Percentiles rank a stretch among this genome's conserved stretches.
Conservation (phyloP, 1,139 yeast species). For the Sugiyamaella novakii region DNA sequence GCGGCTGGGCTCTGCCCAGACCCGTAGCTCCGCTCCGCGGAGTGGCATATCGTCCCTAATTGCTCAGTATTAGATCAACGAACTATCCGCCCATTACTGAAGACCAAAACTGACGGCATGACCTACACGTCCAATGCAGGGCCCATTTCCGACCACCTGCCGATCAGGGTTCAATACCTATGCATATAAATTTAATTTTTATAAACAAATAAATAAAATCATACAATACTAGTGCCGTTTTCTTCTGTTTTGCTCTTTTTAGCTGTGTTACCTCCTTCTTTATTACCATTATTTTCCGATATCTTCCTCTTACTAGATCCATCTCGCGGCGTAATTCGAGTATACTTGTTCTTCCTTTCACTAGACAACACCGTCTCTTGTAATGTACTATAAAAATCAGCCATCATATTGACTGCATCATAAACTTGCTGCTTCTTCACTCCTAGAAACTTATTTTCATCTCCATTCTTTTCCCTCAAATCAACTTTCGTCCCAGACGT, state of each 20-base stretch:
- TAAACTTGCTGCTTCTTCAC: constrained; percentile 34
- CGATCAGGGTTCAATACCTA: too few relatives aligned
- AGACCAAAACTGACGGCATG: too few relatives aligned
- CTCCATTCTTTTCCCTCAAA: constrained; percentile 20
- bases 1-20: too few relatives aligned
- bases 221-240: too few relatives aligned
- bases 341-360: constrained; percentile 12
- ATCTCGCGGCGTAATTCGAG: constrained; percentile 10
- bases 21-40: too few relatives aligned
- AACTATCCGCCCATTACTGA: too few relatives aligned
- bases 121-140: too few relatives aligned
- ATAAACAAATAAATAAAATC: too few relatives aligned
- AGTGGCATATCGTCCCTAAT: too few relatives aligned
- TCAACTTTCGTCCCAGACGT: constrained; percentile 26
- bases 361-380: constrained; percentile 16
- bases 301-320: constrained; percentile 7
- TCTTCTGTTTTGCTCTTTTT: constrained; percentile 10
- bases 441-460: constrained; percentile 38
- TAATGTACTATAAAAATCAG: constrained; percentile 33
- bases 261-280: neutral
- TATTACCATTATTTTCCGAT: neutral
- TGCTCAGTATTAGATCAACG: too few relatives aligned
- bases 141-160: too few relatives aligned
- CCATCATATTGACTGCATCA: constrained; percentile 39
- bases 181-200: too few relatives aligned